These are phyloP conservation scores for Beauveria bassiana DNA, from an alignment of 2,329 filamentous ascomycete genomes.

Conservation along the genomic window DNA sequence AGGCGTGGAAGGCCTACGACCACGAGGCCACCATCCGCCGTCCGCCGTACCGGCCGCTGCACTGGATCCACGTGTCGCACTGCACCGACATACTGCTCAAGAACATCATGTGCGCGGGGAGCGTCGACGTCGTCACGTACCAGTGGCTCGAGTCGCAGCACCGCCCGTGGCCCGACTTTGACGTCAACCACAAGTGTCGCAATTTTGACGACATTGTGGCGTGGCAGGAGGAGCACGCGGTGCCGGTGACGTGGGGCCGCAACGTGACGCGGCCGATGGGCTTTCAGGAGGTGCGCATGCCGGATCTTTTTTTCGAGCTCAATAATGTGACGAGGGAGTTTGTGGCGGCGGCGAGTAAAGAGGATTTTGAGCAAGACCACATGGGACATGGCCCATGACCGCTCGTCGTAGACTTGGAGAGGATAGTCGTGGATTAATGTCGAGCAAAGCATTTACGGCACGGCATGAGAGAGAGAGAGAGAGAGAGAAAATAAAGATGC, in stretches of 20 bases:
- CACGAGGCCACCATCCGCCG: conserved; percentile 2
- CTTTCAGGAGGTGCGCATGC: conserved; percentile 3
- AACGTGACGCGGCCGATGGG: conserved; percentile 4
- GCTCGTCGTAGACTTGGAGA: not conserved
- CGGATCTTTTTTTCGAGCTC: not conserved
- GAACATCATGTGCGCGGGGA: conserved; percentile 16
- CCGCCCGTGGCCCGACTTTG: conserved; percentile 15
- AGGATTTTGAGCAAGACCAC: not conserved
- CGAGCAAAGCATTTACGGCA: not conserved
- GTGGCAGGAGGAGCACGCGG: conserved; percentile 14
- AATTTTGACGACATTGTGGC: conserved; percentile 13
- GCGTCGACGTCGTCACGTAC: conserved; percentile 13
- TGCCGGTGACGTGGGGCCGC: not conserved
- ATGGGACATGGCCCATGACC: not conserved
- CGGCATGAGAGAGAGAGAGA: not conserved
- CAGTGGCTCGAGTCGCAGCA: conserved; percentile 14
- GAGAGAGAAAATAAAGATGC: not conserved
- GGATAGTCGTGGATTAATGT: too few relatives aligned
- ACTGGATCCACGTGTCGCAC: conserved; percentile 13
- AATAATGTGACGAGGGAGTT: conserved; percentile 1
- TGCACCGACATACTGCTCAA: conserved; percentile 16
- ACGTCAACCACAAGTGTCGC: conserved; percentile 15
- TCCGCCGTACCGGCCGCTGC: not conserved
- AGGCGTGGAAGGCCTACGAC: conserved; percentile 11
- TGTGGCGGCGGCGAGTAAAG: not conserved